Evolutionary conservation across 768 basidiomycete genomes (phyloP).

Genomic region (Leccinum sublutescens): DNA sequence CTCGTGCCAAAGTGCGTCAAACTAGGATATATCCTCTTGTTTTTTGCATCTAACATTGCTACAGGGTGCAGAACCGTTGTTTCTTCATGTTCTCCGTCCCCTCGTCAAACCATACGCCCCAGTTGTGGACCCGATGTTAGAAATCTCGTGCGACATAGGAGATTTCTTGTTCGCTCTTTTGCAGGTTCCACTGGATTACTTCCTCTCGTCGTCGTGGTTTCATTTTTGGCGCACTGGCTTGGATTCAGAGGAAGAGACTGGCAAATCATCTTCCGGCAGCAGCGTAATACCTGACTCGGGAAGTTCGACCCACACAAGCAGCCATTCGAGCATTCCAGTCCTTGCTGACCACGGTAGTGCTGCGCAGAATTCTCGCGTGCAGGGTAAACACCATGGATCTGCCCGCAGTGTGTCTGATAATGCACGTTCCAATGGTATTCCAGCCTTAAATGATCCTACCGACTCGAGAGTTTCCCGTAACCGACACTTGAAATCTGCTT

Average conservation of each 20-base stretch:
- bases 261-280: constrained; percentile 1
- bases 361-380: constrained; percentile 9
- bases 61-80: constrained; percentile 85
- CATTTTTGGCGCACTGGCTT: constrained; percentile 19
- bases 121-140: constrained; percentile 63
- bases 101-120: constrained; percentile 70
- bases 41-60: constrained; percentile 11
- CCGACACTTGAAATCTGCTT: constrained; percentile 16
- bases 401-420: constrained; percentile 22
- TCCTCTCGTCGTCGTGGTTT: constrained; percentile 33
- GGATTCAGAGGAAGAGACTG: constrained; percentile 11
- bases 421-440: constrained; percentile 4
- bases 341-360: constrained; percentile 7
- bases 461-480: constrained; percentile 5
- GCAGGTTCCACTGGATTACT: constrained; percentile 39
- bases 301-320: constrained; percentile 7
- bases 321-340: constrained; percentile 13
- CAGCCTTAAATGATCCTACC: constrained; percentile 1
- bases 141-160: constrained; percentile 58
- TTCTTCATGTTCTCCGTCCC: constrained; percentile 77
- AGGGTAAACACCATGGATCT: constrained; percentile 8
- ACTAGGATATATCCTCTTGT: constrained; percentile 1
- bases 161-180: constrained; percentile 53
- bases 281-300: constrained; percentile 2
- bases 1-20: constrained; percentile 64